Evolutionary conservation across 495 filamentous ascomycete genomes (phyloP), one percentile per base, ranked within the genome.

Genomic region (Aspergillus funiculosus): DNA sequence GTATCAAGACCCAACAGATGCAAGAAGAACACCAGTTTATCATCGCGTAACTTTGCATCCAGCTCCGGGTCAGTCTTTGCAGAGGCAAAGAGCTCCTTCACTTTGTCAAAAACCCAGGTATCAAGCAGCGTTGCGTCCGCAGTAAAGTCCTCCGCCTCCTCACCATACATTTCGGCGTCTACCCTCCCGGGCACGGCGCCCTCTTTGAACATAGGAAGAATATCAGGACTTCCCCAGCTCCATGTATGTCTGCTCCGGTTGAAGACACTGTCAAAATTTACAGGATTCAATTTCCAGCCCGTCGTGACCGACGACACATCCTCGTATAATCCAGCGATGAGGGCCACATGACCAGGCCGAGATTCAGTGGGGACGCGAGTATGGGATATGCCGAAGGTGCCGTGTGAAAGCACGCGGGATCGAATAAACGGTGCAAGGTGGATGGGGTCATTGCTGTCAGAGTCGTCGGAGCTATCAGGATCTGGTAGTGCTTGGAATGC

Each of bases 221-320:
- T 99, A 70, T 99, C 94, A 9, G 91, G 91, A 56, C 91, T 96
- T 6, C 94, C 92, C 94, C 94, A 99, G 62, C 88, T 91, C 94
- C 94, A 99, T 3, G 94, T 97, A 67, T 97, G 94, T 21, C 85
- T 71, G 58, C 90, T 96, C 45, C 85, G 81, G 59, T 99, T 99
- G 77, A 99, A 99, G 7, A 99, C 86, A 54, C 90, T 95, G 69
- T 99, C 94, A 57, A 99, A 99, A 60, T 96, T 87, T 51, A 99
- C 94, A 0, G 94, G 92, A 60, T 99, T 99, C 56, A 96, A 66
- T 65, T 97, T 97, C 94, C 94, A 99, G 10, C 94, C 94, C 6
- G 94, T 99, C 24, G 85, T 95, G 14, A 99, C 94, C 2, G 94
- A 83, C 30, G 91, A 96, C 5, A 99, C 94, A 72, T 99, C 94